Evolutionary conservation across 306 rosid species (phyloP), one percentile per base, ranked within the genome.

Genomic region (Abrus pulchellus): DNA sequence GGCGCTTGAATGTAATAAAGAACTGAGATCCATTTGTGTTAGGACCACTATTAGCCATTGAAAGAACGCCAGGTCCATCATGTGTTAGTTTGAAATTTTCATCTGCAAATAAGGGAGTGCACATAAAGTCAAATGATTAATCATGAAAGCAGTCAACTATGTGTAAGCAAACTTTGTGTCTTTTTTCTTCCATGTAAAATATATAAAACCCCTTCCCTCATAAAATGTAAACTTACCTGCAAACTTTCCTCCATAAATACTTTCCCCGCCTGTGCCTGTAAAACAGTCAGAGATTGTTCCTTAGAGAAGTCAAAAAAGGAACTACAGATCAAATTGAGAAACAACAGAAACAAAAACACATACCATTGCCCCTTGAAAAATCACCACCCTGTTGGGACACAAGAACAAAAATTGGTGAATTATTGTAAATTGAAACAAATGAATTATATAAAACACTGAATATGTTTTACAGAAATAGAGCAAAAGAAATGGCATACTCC

Each of bases 261-360:
- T 91, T 92, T 96, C 99, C 61, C 99, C 99, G 47, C 99, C 99
- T 27, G 93, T 96, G 76, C 99, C 99, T 96, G 87, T 84, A 84
- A 82, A 82, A 71, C 87, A 88, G 79, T 83, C 66, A 87, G 83
- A 84, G 75, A 49, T 80, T 20, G 81, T 84, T 80, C 68, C 32
- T 89, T 86, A 73, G 54, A 79, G 29, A 83, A 77, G 77, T 57
- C 75, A 76, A 84, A 77, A 43, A 75, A 40, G 74, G 74, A 77
- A 78, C 75, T 50, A 67, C 63, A 41, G 38, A 74, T 62, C 80
- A 81, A 80, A 75, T 81, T 30, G 38, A 57, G 72, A 61, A 61
- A 81, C 53, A 62, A 55, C 36, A 54, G 44, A 71, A 72, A 83
- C 63, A 65, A 81, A 61, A 65, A 72, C 20, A 36, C 94, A 75